A percentile compares a stretch with the other conserved stretches of the same genome.
Evolutionary conservation across 1,284 basidiomycete species (phyloP).

Genomic region (Cutaneotrichosporon cutaneum): DNA sequence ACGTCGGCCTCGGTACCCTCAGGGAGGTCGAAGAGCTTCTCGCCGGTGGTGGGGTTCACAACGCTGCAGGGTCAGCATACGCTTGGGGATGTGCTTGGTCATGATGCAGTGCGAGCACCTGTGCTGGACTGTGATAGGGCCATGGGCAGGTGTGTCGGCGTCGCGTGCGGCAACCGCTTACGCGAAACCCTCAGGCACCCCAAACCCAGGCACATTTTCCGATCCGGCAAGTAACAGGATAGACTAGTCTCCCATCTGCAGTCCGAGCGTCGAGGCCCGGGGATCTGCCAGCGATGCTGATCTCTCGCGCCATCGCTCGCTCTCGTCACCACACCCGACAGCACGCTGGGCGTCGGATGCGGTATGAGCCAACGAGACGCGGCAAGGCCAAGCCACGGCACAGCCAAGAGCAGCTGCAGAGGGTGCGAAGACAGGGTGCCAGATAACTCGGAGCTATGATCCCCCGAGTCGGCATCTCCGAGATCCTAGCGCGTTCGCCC

Average conservation of each 20-base stretch:
- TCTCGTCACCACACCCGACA: too few species aligned
- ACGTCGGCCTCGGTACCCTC: slow-evolving; percentile 69
- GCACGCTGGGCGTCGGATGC: too few species aligned
- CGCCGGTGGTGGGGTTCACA: slow-evolving; percentile 76
- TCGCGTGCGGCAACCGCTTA: neutral
- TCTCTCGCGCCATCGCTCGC: too few species aligned
- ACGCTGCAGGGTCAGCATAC: slow-evolving; percentile 56
- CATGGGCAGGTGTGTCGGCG: neutral
- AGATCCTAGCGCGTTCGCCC: too few species aligned
- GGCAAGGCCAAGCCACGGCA: too few species aligned
- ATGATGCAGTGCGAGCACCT: neutral
- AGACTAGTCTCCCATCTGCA: neutral
- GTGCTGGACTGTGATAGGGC: neutral
- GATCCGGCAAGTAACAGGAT: neutral
- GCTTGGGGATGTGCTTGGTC: neutral
- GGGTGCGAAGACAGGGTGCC: too few species aligned
- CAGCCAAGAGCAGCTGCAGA: neutral
- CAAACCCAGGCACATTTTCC: neutral
- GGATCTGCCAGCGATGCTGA: too few species aligned
- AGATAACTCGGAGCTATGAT: neutral
- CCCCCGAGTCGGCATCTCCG: neutral
- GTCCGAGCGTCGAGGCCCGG: neutral
- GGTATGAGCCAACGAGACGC: too few species aligned
- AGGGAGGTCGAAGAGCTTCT: slow-evolving; percentile 65
- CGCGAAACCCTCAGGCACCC: neutral